Conservation (phyloP, 139 green algal species). For the Edaphochlamys debaryana region DNA sequence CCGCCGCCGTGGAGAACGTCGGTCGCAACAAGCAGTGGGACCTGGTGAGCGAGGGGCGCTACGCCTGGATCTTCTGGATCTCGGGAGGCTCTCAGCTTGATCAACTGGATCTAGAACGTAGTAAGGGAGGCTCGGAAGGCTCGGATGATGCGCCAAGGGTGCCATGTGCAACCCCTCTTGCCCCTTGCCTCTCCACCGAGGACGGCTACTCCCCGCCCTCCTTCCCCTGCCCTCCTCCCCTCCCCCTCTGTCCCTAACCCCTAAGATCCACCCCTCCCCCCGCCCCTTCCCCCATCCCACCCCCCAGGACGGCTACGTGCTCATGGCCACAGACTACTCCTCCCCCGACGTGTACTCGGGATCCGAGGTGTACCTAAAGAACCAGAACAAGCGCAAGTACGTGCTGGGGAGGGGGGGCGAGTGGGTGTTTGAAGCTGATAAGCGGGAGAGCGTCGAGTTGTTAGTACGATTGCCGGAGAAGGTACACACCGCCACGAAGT, state of each 20-base stretch:
- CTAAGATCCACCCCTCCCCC: no score
- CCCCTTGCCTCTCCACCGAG: no score
- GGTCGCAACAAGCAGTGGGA: slow-evolving; percentile 13
- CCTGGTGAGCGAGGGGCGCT: background rate
- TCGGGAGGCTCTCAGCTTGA: no score
- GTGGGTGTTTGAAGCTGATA: background rate
- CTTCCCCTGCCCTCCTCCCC: no score
- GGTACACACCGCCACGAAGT: background rate
- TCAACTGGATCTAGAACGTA: no score
- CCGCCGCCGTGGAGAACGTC: background rate
- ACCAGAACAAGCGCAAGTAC: slow-evolving; percentile 39
- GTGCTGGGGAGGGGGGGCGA: background rate
- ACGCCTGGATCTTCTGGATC: no score
- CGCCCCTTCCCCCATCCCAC: background rate
- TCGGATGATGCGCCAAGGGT: no score
- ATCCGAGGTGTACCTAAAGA: slow-evolving; percentile 24
- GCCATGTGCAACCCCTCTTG: no score
- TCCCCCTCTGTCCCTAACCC: no score
- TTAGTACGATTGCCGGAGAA: no score
- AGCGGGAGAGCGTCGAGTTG: background rate
- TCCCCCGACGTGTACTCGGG: background rate
- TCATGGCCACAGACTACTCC: slow-evolving; percentile 20
- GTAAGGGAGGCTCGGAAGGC: no score
- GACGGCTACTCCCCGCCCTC: no score
- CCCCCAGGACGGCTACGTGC: slow-evolving; percentile 7